Conservation (phyloP, 2,329 filamentous ascomycete genomes). For the Chrysoporthe puriensis region DNA sequence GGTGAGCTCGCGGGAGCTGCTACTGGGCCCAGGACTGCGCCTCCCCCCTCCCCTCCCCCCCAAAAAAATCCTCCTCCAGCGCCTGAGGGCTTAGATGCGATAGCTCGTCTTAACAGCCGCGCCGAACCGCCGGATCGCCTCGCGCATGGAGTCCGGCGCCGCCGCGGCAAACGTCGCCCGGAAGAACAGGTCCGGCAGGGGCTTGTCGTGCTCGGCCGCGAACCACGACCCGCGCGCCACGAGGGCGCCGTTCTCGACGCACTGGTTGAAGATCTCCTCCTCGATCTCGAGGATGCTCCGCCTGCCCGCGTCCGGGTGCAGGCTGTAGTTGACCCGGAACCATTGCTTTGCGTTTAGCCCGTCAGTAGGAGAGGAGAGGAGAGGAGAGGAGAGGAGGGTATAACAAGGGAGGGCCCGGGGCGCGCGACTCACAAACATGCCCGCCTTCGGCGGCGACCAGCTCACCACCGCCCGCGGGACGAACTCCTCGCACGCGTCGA, state of each 20-base stretch:
- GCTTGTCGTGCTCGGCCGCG: conserved; percentile 69
- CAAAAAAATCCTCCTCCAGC: neutral
- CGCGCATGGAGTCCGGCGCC: conserved; percentile 68
- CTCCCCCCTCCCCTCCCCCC: too few relatives aligned
- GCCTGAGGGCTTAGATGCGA: conserved; percentile 32
- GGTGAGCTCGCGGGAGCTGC: too few relatives aligned
- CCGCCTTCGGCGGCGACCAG: conserved; percentile 80
- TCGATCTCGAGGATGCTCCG: conserved; percentile 71
- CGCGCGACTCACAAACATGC: conserved; percentile 82
- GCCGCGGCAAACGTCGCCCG: conserved; percentile 88
- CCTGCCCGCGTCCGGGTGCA: conserved; percentile 63
- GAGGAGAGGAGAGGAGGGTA: too few relatives aligned
- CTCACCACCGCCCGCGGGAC: conserved; percentile 74
- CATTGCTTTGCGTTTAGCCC: conserved; percentile 67
- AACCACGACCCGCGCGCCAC: conserved; percentile 91
- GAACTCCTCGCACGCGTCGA: conserved; percentile 78
- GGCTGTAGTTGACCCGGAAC: conserved; percentile 68
- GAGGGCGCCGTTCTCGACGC: conserved; percentile 77
- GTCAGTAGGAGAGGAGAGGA: too few relatives aligned
- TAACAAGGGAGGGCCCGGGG: too few relatives aligned
- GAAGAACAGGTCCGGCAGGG: conserved; percentile 75
- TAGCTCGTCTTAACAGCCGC: conserved; percentile 68
- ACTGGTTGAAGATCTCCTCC: conserved; percentile 80
- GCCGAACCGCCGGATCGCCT: conserved; percentile 77
- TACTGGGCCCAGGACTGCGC: too few relatives aligned